phyloP scores from a whole-genome alignment of 2,329 filamentous ascomycete genomes.

The Dactylonectria macrodidyma region DNA sequence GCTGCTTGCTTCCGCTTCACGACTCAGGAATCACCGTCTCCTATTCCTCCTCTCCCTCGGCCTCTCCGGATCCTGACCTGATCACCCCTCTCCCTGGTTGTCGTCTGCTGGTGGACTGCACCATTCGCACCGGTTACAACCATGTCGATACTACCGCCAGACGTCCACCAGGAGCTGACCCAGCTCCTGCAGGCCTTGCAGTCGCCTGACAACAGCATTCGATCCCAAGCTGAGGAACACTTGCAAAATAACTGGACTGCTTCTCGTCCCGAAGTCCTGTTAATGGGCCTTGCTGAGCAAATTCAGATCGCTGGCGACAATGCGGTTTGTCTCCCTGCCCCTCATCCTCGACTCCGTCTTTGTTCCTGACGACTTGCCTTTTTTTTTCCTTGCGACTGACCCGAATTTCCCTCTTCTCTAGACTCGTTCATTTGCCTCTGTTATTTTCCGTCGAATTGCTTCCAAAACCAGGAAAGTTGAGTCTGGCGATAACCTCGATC shows the following conservation, averaged over 20 bases:
- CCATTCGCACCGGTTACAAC: conserved; percentile 47
- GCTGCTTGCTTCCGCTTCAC: conserved; percentile 37
- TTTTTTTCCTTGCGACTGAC: conserved; percentile 18
- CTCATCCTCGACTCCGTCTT: conserved; percentile 16
- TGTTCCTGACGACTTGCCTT: conserved; percentile 4
- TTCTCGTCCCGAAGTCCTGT: conserved; percentile 84
- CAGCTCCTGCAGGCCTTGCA: conserved; percentile 91
- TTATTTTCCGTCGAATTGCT: conserved; percentile 94
- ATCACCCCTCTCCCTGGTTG: conserved; percentile 27
- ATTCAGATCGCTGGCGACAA: conserved; percentile 83
- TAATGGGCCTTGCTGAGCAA: conserved; percentile 96
- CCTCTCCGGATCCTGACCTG: conserved; percentile 29
- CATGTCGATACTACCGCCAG: conserved; percentile 90
- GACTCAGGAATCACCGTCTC: conserved; percentile 14
- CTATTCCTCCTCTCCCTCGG: conserved; percentile 13
- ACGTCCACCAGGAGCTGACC: conserved; percentile 86
- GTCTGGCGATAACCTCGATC: conserved; percentile 80
- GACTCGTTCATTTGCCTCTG: conserved; percentile 92
- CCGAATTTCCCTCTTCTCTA: conserved; percentile 55
- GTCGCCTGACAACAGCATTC: conserved; percentile 88
- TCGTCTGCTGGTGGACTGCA: conserved; percentile 51
- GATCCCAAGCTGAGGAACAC: conserved; percentile 90
- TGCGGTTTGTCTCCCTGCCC: conserved; percentile 65
- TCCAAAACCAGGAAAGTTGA: conserved; percentile 87
- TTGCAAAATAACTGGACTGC: conserved; percentile 91